Conservation (phyloP, 805 yeast species). For the Metschnikowia cerradonensis region DNA sequence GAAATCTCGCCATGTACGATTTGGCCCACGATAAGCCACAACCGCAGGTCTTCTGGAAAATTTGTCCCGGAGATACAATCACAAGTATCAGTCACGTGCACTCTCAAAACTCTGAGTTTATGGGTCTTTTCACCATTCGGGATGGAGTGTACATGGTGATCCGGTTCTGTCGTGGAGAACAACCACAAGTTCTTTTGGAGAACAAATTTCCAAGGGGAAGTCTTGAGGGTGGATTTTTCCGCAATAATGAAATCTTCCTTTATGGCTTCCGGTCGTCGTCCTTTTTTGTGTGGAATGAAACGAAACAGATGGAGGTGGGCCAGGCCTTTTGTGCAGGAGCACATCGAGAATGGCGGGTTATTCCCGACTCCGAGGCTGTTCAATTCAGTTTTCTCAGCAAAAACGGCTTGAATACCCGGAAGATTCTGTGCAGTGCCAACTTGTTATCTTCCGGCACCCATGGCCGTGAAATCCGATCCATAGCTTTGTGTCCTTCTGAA, state of each 20-base stretch:
- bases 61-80: constrained; percentile 65
- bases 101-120: constrained; percentile 13
- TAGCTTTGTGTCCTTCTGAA: constrained; percentile 46
- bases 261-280: constrained; percentile 81
- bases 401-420: constrained; percentile 41
- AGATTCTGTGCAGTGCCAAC: constrained; percentile 19
- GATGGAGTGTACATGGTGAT: constrained; percentile 60
- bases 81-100: constrained; percentile 48
- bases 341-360: constrained; percentile 76
- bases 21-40: constrained; percentile 19
- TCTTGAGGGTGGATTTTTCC: constrained; percentile 66
- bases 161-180: constrained; percentile 10
- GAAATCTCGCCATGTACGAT: constrained; percentile 57
- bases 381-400: constrained; percentile 57
- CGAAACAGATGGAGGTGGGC: constrained; percentile 63
- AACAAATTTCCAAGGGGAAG: constrained; percentile 73
- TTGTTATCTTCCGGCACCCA: constrained; percentile 63
- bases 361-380: constrained; percentile 12
- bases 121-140: constrained; percentile 49
- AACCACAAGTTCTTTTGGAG: constrained; percentile 37
- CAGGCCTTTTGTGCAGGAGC: constrained; percentile 86
- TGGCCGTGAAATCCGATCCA: constrained; percentile 85
- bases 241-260: constrained; percentile 46
- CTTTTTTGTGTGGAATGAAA: constrained; percentile 81
- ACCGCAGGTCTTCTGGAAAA: constrained; percentile 28